Percentiles rank a stretch among this genome's conserved stretches.
Evolutionary conservation across 2,329 filamentous ascomycete species (phyloP).

Genomic region (Xylaria digitata): DNA sequence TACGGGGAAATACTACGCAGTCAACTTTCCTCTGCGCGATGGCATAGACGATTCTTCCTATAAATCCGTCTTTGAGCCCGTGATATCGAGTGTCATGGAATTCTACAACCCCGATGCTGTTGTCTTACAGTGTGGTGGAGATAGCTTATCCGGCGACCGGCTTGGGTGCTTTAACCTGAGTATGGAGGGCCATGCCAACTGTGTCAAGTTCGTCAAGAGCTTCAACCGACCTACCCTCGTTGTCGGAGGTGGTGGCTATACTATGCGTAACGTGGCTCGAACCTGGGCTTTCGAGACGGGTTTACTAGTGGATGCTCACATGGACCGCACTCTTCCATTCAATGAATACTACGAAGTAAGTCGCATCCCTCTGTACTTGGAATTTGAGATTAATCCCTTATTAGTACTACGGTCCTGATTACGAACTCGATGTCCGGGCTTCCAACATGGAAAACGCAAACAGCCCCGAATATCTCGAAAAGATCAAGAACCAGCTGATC

Average conservation of each 20-base stretch:
- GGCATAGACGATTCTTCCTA: slow-evolving; percentile 92
- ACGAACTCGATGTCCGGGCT: slow-evolving; percentile 88
- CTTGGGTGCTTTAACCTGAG: slow-evolving; percentile 98
- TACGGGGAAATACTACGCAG: slow-evolving; percentile 85
- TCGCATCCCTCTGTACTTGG: slow-evolving; percentile 56
- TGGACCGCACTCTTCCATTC: slow-evolving; percentile 86
- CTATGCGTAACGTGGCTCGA: slow-evolving; percentile 94
- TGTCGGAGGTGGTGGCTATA: slow-evolving; percentile 95
- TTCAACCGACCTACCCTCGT: slow-evolving; percentile 89
- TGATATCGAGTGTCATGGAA: slow-evolving; percentile 86
- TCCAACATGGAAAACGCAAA: slow-evolving; percentile 94
- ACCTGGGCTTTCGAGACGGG: slow-evolving; percentile 98
- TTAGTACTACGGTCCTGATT: slow-evolving; percentile 91
- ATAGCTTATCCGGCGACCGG: slow-evolving; percentile 92
- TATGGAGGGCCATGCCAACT: slow-evolving; percentile 95
- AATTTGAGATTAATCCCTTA: slow-evolving; percentile 53
- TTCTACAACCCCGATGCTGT: slow-evolving; percentile 92
- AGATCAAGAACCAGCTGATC: slow-evolving; percentile 82
- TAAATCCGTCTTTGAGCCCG: slow-evolving; percentile 89
- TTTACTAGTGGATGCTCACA: slow-evolving; percentile 82
- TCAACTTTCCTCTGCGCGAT: slow-evolving; percentile 92
- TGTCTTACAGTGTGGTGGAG: slow-evolving; percentile 94
- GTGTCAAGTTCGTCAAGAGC: slow-evolving; percentile 89
- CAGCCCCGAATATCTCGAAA: slow-evolving; percentile 81
- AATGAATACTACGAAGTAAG: slow-evolving; percentile 91